Base-by-base conservation (phyloP, 805 yeast genomes). In the Starmerella kuoi region DNA sequence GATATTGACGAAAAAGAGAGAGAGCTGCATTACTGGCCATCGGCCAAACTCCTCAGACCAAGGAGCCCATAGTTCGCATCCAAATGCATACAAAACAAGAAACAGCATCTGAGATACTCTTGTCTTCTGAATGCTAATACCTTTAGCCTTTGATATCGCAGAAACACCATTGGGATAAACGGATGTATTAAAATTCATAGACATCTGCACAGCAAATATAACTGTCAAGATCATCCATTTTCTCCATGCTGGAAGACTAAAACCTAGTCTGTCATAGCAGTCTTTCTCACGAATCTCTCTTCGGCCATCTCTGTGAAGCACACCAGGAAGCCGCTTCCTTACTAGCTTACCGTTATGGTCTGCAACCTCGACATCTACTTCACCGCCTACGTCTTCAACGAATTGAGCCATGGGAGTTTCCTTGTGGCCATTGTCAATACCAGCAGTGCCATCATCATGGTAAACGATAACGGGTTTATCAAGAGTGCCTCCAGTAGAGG, bases 11-110 rank as follows among this genome's bases (percentile, higher is more conserved):
- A 74, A 50, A 65, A 74, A 68, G 32, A 74, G 65, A 9, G 79
- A 69, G 18, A 61, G 47, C 48, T 72, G 71, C 48, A 77, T 69
- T 3, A 81, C 79, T 3, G 69, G 58, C 49, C 69, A 66, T 33
- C 87, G 62, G 1, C 87, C 88, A 48, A 72, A 69, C 48, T 76
- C 66, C 54, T 80, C 88, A 37, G 80, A 73, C 24, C 80, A 55
- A 2, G 87, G 87, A 1, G 84, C 79, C 49, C 73, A 70, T 2
- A 72, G 47, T 59, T 73, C 64, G 4, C 76, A 75, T 2, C 77
- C 77, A 26, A 72, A 39, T 32, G 76, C 79, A 51, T 74, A 74
- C 5, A 75, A 75, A 15, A 73, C 55, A 11, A 73, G 73, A 47
- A 69, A 73, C 32, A 73, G 48, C 12, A 73, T 57, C 46, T 73